Evolutionary conservation across 1,139 yeast genomes (phyloP).

Genomic region (Candida glucosophila): DNA sequence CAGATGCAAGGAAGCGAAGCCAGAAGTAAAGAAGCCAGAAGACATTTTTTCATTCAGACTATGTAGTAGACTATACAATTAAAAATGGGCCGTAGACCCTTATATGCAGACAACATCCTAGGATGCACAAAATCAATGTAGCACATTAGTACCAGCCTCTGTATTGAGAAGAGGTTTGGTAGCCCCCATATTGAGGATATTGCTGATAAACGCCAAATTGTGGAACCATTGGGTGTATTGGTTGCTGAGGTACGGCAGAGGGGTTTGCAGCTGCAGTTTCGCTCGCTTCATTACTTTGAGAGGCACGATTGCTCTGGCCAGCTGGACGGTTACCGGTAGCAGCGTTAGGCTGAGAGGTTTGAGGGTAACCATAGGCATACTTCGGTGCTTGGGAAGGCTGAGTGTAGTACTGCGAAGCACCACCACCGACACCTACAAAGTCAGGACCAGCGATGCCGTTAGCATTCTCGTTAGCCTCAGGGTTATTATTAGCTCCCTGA

Average conservation of each 20-base stretch:
- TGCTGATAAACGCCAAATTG: slow-evolving; percentile 42
- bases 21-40: too few species aligned
- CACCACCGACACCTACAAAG: slow-evolving; percentile 11
- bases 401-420: slow-evolving; percentile 23
- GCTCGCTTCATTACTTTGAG: slow-evolving; percentile 5
- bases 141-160: slow-evolving; percentile 29
- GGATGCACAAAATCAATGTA: too few species aligned
- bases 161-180: slow-evolving; percentile 37
- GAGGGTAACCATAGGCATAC: slow-evolving; percentile 30
- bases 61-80: too few species aligned
- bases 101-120: too few species aligned
- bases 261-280: too few species aligned
- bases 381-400: slow-evolving; percentile 34
- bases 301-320: slow-evolving; percentile 5
- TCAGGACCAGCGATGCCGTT: slow-evolving; percentile 11
- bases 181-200: slow-evolving; percentile 42
- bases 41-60: too few species aligned
- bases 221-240: slow-evolving; percentile 31
- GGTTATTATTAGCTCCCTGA: slow-evolving; percentile 15
- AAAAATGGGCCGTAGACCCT: too few species aligned
- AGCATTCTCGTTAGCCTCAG: slow-evolving; percentile 12
- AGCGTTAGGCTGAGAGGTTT: too few species aligned
- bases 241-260: too few species aligned
- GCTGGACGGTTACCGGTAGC: too few species aligned
- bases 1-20: too few species aligned